phyloP scores from a whole-genome alignment of 2,329 filamentous ascomycete species.

The Macroventuria anomochaeta region DNA sequence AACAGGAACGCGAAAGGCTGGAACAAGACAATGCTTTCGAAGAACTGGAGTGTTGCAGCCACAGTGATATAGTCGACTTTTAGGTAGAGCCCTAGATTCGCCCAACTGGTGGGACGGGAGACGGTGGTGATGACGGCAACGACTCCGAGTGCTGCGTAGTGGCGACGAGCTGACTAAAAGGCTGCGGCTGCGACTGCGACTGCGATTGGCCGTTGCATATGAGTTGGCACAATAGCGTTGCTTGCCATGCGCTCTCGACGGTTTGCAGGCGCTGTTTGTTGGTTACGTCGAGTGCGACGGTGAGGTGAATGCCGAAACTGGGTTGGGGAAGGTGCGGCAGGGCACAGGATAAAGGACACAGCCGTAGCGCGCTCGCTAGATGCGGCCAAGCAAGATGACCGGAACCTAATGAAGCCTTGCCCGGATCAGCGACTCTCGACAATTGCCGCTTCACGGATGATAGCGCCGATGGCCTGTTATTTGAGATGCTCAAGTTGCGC shows the following conservation, averaged over 20 bases:
- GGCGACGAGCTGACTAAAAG: constrained; percentile 29
- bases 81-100: constrained; percentile 10
- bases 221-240: constrained; percentile 19
- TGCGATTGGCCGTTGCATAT: constrained; percentile 24
- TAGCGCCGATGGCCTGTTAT: constrained; percentile 7
- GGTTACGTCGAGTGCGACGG: constrained; percentile 18
- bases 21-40: neutral
- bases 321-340: constrained; percentile 8
- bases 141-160: constrained; percentile 27
- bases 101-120: constrained; percentile 11
- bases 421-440: constrained; percentile 16
- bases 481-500: neutral
- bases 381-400: constrained; percentile 11
- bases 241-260: constrained; percentile 34
- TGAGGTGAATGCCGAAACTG: constrained; percentile 15
- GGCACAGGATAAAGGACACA: constrained; percentile 14
- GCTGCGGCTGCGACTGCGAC: constrained; percentile 18
- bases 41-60: neutral
- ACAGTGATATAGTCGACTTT: constrained; percentile 5
- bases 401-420: constrained; percentile 11
- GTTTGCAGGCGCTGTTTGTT: constrained; percentile 14
- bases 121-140: constrained; percentile 34
- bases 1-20: neutral
- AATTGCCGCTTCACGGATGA: constrained; percentile 16
- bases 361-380: constrained; percentile 17